A percentile compares a stretch with the other conserved stretches of the same genome.
These are phyloP conservation scores for Mariannaea sp. DNA, from an alignment of 2,329 filamentous ascomycete genomes.

Conservation along the genomic window DNA sequence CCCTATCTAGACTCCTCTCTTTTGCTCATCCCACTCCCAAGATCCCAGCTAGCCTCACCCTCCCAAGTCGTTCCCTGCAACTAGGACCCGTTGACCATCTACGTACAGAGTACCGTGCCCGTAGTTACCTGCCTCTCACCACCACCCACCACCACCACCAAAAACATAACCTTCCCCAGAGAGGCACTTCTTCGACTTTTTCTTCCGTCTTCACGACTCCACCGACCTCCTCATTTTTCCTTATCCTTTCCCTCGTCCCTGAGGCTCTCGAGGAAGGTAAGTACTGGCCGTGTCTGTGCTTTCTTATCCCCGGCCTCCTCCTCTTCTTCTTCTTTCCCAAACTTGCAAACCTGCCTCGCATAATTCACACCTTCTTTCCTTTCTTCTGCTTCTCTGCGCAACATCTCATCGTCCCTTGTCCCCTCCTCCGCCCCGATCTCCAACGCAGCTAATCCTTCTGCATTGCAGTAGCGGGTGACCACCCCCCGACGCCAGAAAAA, in stretches of 20 bases:
- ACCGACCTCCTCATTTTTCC: conserved; percentile 44
- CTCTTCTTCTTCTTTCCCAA: conserved; percentile 36
- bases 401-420: conserved; percentile 17
- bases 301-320: conserved; percentile 14
- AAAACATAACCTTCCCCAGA: conserved; percentile 43
- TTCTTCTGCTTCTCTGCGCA: conserved; percentile 18
- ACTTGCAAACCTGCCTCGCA: conserved; percentile 23
- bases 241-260: conserved; percentile 38
- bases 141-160: conserved; percentile 37
- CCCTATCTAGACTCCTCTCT: conserved; percentile 18
- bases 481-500: conserved; percentile 22
- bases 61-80: conserved; percentile 34
- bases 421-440: conserved; percentile 29
- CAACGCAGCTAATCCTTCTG: conserved; percentile 41
- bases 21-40: conserved; percentile 16
- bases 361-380: conserved; percentile 12
- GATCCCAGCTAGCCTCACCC: conserved; percentile 32
- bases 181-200: conserved; percentile 36
- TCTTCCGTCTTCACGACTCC: conserved; percentile 43
- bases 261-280: conserved; percentile 25
- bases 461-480: conserved; percentile 40
- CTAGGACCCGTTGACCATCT: conserved; percentile 29
- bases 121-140: conserved; percentile 38
- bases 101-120: conserved; percentile 40
- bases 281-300: conserved; percentile 24